Base-by-base conservation (phyloP, 2,329 filamentous ascomycete species). In the Ramichloridium luteum region DNA sequence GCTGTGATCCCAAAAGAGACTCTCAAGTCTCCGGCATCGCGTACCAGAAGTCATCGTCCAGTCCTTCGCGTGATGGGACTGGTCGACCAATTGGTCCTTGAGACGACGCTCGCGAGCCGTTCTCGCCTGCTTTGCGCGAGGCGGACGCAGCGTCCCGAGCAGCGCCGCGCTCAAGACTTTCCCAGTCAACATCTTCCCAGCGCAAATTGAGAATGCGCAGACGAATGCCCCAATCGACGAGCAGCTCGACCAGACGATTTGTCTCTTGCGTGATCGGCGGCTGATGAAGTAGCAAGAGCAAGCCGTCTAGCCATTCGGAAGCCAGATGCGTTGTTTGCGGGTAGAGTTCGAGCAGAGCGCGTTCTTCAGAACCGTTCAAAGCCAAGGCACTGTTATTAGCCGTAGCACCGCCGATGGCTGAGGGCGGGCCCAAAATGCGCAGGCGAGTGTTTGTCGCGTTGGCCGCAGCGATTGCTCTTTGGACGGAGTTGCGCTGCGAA, bases 201-300 rank as follows among this genome's bases (percentile, higher is more conserved):
- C 84, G 68, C 25, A 98, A 80, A 56, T 96, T 98, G 47, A 98
- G 64, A 51, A 98, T 61, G 25, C 90, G 68, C 40, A 98, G 92
- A 64, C 93, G 93, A 41, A 96, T 63, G 4, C 90, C 86, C 53
- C 93, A 96, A 45, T 92, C 81, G 50, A 77, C 76, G 37, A 96
- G 81, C 47, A 94, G 63, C 34, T 77, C 75, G 32, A 94, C 78
- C 39, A 96, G 63, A 57, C 90, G 92, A 53, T 80, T 88, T 20
- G 90, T 96, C 60, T 96, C 88, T 3, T 85, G 74, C n/a, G 90
- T 98, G 53, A 98, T 94, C 13, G 90, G 90, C 37, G 86, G 75
- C 58, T 98, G 90, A 51, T 92, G 85, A 14, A 98, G 68, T 33
- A 98, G 67, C 85, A 98, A 93, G 35, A 96, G 68, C 42, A 98